Conservation (phyloP, 768 basidiomycete species). For the Hygrophorus pudorinus region DNA sequence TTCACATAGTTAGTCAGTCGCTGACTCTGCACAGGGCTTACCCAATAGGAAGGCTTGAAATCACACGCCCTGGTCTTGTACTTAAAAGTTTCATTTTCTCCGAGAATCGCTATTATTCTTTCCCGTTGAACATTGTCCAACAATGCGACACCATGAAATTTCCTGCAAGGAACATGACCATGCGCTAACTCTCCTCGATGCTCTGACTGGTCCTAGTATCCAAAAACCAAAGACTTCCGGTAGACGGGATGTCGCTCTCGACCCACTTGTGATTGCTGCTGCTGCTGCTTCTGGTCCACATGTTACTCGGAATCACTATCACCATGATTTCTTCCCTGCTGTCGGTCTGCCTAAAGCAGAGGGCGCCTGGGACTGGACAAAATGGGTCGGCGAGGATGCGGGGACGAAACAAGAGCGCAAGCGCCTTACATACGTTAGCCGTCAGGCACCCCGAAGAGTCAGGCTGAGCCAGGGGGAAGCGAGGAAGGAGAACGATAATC, state of each 20-base stretch:
- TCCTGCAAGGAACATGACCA: slow-evolving; percentile 17
- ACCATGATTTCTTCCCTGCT: slow-evolving; percentile 68
- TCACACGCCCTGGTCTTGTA: too few relatives aligned
- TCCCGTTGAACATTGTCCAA: too few relatives aligned
- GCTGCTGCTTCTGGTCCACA: slow-evolving; percentile 67
- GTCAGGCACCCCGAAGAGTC: slow-evolving; percentile 63
- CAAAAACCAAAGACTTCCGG: slow-evolving; percentile 22
- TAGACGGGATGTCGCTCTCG: slow-evolving; percentile 63
- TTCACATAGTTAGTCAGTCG: too few relatives aligned
- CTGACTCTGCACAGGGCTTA: too few relatives aligned
- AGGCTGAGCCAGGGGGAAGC: neutral
- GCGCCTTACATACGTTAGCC: slow-evolving; percentile 55
- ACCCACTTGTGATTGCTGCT: slow-evolving; percentile 74
- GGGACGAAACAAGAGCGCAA: slow-evolving; percentile 28
- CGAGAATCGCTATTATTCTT: too few relatives aligned
- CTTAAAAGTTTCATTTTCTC: too few relatives aligned
- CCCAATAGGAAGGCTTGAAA: too few relatives aligned
- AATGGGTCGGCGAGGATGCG: slow-evolving; percentile 31
- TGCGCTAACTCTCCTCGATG: slow-evolving; percentile 57
- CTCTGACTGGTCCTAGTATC: slow-evolving; percentile 45
- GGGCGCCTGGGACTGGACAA: slow-evolving; percentile 36
- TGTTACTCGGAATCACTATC: slow-evolving; percentile 78
- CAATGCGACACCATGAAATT: too few relatives aligned
- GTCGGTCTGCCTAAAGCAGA: slow-evolving; percentile 42
- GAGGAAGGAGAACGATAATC: too few relatives aligned